Evolutionary conservation across 2,329 filamentous ascomycete genomes (phyloP), one percentile per base, ranked within the genome.

Genomic region (Diaporthe ilicicola): DNA sequence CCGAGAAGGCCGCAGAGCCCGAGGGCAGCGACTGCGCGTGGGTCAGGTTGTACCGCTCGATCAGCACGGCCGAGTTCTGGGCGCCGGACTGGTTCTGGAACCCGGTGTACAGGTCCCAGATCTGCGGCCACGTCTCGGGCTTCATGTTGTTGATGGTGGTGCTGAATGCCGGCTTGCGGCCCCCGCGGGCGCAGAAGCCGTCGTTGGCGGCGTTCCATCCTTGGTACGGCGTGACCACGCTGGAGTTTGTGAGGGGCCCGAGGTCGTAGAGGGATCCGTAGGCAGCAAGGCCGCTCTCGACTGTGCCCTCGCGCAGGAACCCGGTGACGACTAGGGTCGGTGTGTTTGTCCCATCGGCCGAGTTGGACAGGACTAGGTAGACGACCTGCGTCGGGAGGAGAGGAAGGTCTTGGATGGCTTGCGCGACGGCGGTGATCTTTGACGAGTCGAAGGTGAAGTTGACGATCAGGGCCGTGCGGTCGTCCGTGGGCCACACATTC

Each of bases 351-450:
- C 67, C 59, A 24, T 68, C 64, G 56, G 56, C 56, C 0, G 56
- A 62, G 42, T 62, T 62, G 17, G 56, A 62, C 19, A 62, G 39
- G 10, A 62, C 27, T 24, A 62, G 27, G 19, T 46, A 62, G 37
- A 71, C 46, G n/a, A 68, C 54, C 69, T 68, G 67, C 55, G 62
- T 34, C 9, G 69, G 24, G 46, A 68, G 64, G 1, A 71, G 42
- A 15, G 37, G 37, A 12, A 71, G 69, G 22, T 55, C 44, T 72
- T 87, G 86, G 64, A 81, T 81, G 4, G 69, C 78, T 39, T 81
- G 74, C 71, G 85, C 87, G 34, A 86, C 76, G 17, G 76, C 78
- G 75, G 85, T 82, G 32, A 87, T 80, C 70, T 85, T 81, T 56
- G 84, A 81, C 34, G 82, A 82, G n/a, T 76, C 79, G 74, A 84